A percentile compares a stretch with the other conserved stretches of the same genome.
phyloP scores from a whole-genome alignment of 1,139 yeast species.

The Zygosaccharomyces sapae region DNA sequence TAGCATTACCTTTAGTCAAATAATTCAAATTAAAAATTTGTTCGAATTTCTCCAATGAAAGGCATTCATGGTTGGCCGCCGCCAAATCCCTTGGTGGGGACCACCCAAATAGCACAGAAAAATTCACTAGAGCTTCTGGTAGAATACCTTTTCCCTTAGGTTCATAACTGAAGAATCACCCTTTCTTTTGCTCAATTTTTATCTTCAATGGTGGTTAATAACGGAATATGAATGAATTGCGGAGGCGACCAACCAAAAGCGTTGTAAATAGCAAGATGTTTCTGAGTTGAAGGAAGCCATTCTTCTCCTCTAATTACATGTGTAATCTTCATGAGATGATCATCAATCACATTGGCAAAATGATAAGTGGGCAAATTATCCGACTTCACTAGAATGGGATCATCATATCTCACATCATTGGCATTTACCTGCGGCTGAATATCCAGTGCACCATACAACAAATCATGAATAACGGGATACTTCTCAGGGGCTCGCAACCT shows the following conservation, averaged over 20 bases:
- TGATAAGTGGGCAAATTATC: slow-evolving; percentile 96
- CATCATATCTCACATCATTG: slow-evolving; percentile 75
- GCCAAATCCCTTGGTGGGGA: slow-evolving; percentile 60
- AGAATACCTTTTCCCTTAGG: slow-evolving; percentile 59
- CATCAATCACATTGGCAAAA: slow-evolving; percentile 93
- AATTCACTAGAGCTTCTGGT: slow-evolving; percentile 84
- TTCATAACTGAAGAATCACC: slow-evolving; percentile 72
- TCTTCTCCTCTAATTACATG: slow-evolving; percentile 97
- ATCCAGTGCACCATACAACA: slow-evolving; percentile 71
- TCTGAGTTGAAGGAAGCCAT: slow-evolving; percentile 95
- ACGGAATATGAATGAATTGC: slow-evolving; percentile 79
- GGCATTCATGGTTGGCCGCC: slow-evolving; percentile 59
- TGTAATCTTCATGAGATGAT: slow-evolving; percentile 84
- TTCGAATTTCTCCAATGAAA: slow-evolving; percentile 52
- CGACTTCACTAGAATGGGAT: slow-evolving; percentile 81
- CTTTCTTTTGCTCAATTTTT: slow-evolving; percentile 78
- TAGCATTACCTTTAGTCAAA: slow-evolving; percentile 88
- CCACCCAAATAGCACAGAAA: slow-evolving; percentile 93
- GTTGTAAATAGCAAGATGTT: slow-evolving; percentile 77
- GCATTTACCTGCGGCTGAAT: slow-evolving; percentile 76
- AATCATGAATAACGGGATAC: slow-evolving; percentile 65
- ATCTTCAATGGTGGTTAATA: slow-evolving; percentile 68
- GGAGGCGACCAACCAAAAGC: slow-evolving; percentile 91
- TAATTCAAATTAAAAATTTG: slow-evolving; percentile 50
- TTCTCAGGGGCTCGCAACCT: slow-evolving; percentile 65